A percentile compares a stretch with the other conserved stretches of the same genome.
phyloP scores from a whole-genome alignment of 371 early-diverging fungal genomes.

The Umbelopsis sp. region DNA sequence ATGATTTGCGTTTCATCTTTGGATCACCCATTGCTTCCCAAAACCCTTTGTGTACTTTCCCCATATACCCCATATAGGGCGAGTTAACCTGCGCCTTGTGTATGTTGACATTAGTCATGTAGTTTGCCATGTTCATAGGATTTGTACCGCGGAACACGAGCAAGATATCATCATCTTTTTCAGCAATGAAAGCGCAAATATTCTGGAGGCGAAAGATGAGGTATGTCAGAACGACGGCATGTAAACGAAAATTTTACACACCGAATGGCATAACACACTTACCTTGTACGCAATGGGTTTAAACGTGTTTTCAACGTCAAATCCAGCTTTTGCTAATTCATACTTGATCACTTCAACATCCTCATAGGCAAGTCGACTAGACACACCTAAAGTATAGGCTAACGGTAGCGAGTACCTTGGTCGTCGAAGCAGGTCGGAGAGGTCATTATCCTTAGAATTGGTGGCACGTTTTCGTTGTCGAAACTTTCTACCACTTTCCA shows the following conservation, averaged over 20 bases:
- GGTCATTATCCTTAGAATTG: slow-evolving; percentile 25
- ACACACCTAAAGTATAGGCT: slow-evolving; percentile 60
- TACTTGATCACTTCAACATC: slow-evolving; percentile 60
- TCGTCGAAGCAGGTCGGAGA: slow-evolving; percentile 24
- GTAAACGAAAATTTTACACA: slow-evolving; percentile 3
- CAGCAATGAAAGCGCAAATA: slow-evolving; percentile 61
- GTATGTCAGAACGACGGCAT: neutral
- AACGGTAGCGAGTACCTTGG: slow-evolving; percentile 52
- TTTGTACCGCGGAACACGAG: slow-evolving; percentile 67
- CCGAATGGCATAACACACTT: neutral
- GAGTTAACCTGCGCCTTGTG: slow-evolving; percentile 52
- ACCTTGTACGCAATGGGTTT: slow-evolving; percentile 63
- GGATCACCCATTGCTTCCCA: slow-evolving; percentile 64
- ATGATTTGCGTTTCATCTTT: slow-evolving; percentile 26
- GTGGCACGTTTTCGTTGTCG: slow-evolving; percentile 24
- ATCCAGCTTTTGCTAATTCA: slow-evolving; percentile 56
- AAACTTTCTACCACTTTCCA: slow-evolving; percentile 31
- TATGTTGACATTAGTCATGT: slow-evolving; percentile 58
- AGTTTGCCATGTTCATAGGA: slow-evolving; percentile 65
- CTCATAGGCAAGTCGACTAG: slow-evolving; percentile 60
- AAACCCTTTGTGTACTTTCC: slow-evolving; percentile 63
- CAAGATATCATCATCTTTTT: slow-evolving; percentile 63
- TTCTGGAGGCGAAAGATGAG: slow-evolving; percentile 39
- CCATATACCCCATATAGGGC: slow-evolving; percentile 48
- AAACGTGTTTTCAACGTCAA: slow-evolving; percentile 57